Base-by-base conservation (phyloP, 805 yeast genomes). In the Candida nanaspora region DNA sequence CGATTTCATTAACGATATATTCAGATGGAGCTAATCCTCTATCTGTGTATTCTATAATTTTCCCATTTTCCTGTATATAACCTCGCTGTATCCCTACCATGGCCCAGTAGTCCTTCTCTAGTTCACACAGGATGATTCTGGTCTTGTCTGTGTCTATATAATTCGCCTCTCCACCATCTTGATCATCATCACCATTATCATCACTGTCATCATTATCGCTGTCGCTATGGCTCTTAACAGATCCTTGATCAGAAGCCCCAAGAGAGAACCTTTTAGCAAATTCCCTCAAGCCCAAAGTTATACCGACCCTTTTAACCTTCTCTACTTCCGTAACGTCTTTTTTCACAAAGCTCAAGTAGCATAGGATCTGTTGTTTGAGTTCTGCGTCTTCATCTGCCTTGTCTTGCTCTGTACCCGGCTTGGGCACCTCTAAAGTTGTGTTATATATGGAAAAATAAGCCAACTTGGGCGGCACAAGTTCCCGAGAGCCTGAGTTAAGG, bases 141-240 rank as follows among this genome's bases (percentile, higher is more conserved):
- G 65, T 47, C 31, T 52, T 50, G 37, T 52, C 57, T 5, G 71
- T 63, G 25, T 64, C 68, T 15, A 66, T 50, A 36, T 46, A 38
- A 22, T 42, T 44, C 4, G 48, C 39, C 16, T 28, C 14, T 16
- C 31, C 25, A 13, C n/a, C 11, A 9, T 13, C 19, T 10, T 35
- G 4, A 26, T 38, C 13, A 42, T 15, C 4, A 21, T 25, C 6
- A 39, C 37, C 7, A n/a, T 15, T 11, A 18, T 21, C 23, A 18
- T 23, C 36, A 13, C 6, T 10, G 9, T 6, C 9, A 8, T 16
- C 19, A 28, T 38, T 6, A 44, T 19, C 8, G 20, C 28, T 9
- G 37, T 38, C 10, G n/a, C n/a, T n/a, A n/a, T n/a, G n/a, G n/a
- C n/a, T n/a, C n/a, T n/a, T n/a, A n/a, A n/a, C n/a, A n/a, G n/a